Conservation (phyloP, 352 stramenopile species). For the Peronospora farinosa region DNA sequence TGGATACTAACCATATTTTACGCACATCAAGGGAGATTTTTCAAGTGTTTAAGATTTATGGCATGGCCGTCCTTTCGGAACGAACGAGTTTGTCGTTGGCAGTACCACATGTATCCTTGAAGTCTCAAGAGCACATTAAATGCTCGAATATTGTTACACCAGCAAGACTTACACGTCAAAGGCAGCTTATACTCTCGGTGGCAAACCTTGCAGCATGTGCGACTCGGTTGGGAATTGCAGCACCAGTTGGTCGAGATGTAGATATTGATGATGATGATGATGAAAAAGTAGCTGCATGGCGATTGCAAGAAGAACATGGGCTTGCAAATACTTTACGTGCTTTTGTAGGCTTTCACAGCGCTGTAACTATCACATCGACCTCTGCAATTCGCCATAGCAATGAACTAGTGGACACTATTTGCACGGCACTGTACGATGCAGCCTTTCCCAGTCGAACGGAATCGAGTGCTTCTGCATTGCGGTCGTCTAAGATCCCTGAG, state of each 20-base stretch:
- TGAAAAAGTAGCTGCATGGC: constrained; percentile 12
- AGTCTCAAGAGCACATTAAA: constrained; percentile 10
- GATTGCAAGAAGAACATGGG: constrained; percentile 35
- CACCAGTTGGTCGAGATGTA: constrained; percentile 4
- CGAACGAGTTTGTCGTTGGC: constrained; percentile 51
- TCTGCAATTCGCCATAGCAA: constrained; percentile 22
- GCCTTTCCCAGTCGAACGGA: constrained; percentile 10
- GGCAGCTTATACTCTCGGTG: constrained; percentile 55
- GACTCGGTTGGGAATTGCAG: constrained; percentile 30
- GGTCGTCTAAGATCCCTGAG: constrained; percentile 25
- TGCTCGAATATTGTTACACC: constrained; percentile 28
- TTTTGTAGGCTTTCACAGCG: constrained; percentile 66
- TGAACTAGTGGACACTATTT: constrained; percentile 33
- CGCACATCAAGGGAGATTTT: constrained; percentile 59
- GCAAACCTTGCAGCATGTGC: constrained; percentile 50
- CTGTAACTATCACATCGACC: constrained; percentile 34
- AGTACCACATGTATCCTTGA: constrained; percentile 26
- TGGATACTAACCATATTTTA: constrained; percentile 41
- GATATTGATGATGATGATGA: constrained; percentile 7
- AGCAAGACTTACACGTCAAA: constrained; percentile 41
- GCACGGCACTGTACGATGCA: constrained; percentile 24
- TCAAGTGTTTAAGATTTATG: constrained; percentile 80
- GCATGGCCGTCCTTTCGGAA: constrained; percentile 69
- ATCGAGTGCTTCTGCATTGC: constrained; percentile 1
- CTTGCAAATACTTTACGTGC: constrained; percentile 58